Evolutionary conservation across 495 filamentous ascomycete species (phyloP).

Genomic region (Ramalina intermedia): DNA sequence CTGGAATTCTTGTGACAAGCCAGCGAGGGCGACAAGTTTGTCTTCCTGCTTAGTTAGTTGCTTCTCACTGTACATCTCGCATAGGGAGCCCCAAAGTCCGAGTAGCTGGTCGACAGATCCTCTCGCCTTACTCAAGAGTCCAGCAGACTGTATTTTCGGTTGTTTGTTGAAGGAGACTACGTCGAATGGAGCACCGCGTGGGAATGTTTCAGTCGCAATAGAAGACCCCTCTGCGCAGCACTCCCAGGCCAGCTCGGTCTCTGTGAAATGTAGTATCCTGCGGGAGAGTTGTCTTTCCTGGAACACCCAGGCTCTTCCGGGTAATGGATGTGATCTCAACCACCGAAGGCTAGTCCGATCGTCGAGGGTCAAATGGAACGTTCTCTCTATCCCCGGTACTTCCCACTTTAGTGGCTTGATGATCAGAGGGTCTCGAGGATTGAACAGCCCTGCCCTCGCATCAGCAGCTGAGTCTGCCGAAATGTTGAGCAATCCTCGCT

Average conservation of each 20-base stretch:
- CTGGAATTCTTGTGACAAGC: constrained; percentile 1
- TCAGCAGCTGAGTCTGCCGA: neutral
- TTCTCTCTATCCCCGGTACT: neutral
- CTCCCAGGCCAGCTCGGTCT: constrained; percentile 9
- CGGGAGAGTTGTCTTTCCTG: constrained; percentile 10
- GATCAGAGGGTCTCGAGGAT: neutral
- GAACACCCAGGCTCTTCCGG: constrained; percentile 3
- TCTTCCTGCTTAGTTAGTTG: constrained; percentile 3
- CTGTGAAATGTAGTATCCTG: constrained; percentile 4
- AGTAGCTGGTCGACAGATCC: neutral
- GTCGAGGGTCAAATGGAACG: neutral
- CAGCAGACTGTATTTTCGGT: neutral
- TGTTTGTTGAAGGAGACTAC: neutral
- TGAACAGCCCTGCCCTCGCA: constrained; percentile 3
- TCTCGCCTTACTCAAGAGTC: neutral
- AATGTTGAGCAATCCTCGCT: constrained; percentile 8
- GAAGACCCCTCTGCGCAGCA: constrained; percentile 1
- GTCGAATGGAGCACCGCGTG: neutral
- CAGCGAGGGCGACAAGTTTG: constrained; percentile 4
- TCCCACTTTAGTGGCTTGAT: neutral
- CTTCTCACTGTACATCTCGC: constrained; percentile 2
- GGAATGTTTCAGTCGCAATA: constrained; percentile 2
- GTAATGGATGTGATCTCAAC: neutral
- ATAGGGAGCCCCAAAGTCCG: neutral
- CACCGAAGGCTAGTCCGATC: neutral